Evolutionary conservation across 73 alveolate species (phyloP), one percentile per base, ranked within the genome.

Genomic region (Blepharisma japonicum): DNA sequence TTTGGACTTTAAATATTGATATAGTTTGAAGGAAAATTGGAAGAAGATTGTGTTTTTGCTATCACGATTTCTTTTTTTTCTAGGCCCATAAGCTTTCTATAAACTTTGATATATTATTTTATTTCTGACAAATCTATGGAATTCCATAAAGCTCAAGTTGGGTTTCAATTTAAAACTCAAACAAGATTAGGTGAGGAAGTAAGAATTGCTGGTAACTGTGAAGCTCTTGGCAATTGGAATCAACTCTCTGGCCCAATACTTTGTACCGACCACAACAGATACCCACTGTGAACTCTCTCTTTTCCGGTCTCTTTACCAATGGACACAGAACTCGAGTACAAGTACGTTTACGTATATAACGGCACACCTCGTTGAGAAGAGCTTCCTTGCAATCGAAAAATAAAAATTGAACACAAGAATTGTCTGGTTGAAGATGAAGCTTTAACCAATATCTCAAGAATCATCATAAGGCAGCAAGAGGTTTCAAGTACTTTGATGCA

Each of bases 211-310:
- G 74, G 74, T 2, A 61, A 61, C 74, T 61, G 74, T 25, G 74
- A 61, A 0, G 74, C 74, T 61, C 47, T 61, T 8, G 74, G 74
- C 14, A 61, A 61, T 39, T 61, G 74, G 74, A 61, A 18, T 48
- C 74, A n/a, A 18, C 14, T 9, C 50, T 25, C 14, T 18, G 74
- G 74, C 11, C 18, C 23, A 61, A 3, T 39, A 48, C 23, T 61
- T 61, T 8, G 14, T 5, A 14, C 14, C 48, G 23, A n/a, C 23
- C 47, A 39, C 18, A 14, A 20, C 14, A 14, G 14, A 61, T 8
- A 8, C 11, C 50, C 49, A 61, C 48, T 18, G 11, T 61, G 18
- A 61, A 32, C 42, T 32, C 42, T 32, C 42, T 3, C 42, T 32
- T 32, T 25, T 25, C 74, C 74, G 14, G 5, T 61, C 11, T 14